Conservation (phyloP, 768 basidiomycete genomes). For the Leccinum ochraceum region DNA sequence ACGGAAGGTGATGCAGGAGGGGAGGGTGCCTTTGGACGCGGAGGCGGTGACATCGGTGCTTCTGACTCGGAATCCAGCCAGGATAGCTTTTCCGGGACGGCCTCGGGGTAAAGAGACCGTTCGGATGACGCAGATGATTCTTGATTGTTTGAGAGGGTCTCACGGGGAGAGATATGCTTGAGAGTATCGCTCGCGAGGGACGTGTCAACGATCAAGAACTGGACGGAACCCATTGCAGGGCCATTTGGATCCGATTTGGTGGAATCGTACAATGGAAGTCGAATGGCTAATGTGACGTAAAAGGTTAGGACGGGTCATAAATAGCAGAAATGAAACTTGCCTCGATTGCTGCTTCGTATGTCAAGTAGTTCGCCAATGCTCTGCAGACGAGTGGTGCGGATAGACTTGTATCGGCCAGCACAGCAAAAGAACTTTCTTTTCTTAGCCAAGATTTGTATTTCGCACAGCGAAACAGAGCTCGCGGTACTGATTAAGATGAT, state of each 20-base stretch:
- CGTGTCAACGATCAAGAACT: constrained; percentile 26
- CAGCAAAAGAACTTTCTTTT: constrained; percentile 32
- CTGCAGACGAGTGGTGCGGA: constrained; percentile 32
- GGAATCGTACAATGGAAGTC: constrained; percentile 35
- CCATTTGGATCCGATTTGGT: constrained; percentile 30
- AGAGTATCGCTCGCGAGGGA: constrained; percentile 17
- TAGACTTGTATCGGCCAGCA: constrained; percentile 26
- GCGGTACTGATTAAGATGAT: constrained; percentile 13
- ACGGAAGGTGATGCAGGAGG: constrained; percentile 19
- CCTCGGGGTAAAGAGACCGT: constrained; percentile 21
- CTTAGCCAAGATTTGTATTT: constrained; percentile 29
- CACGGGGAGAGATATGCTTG: constrained; percentile 19
- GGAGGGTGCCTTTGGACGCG: constrained; percentile 21
- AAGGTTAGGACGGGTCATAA: constrained; percentile 28
- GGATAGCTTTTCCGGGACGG: constrained; percentile 24
- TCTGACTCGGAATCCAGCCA: constrained; percentile 20
- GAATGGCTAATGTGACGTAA: constrained; percentile 33
- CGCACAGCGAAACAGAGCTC: constrained; percentile 26
- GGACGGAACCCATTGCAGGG: constrained; percentile 29
- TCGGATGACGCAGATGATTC: constrained; percentile 15
- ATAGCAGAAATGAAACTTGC: constrained; percentile 33
- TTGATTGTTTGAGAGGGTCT: constrained; percentile 19
- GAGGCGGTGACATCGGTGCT: constrained; percentile 21
- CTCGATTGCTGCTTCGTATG: constrained; percentile 28
- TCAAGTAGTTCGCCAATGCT: constrained; percentile 26